Evolutionary conservation across 2,329 filamentous ascomycete species (phyloP).

Genomic region (Leptographium radiaticola): DNA sequence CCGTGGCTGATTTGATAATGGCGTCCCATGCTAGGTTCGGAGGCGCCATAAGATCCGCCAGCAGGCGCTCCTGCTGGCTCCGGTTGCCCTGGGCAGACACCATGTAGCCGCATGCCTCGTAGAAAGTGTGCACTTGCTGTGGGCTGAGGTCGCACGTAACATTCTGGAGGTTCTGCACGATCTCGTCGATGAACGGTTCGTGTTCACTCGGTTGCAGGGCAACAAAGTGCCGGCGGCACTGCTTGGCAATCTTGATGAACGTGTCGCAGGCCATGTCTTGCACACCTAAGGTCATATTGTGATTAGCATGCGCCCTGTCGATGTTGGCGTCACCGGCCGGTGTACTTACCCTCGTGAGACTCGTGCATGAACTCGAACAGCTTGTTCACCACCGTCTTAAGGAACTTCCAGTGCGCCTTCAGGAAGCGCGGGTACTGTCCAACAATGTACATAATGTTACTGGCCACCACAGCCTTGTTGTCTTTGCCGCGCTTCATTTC

Average conservation of each 20-base stretch:
- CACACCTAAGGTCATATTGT: constrained; percentile 45
- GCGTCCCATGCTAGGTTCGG: constrained; percentile 92
- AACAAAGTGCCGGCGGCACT: constrained; percentile 95
- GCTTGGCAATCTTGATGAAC: constrained; percentile 98
- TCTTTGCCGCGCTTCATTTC: constrained; percentile 99
- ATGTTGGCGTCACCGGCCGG: neutral
- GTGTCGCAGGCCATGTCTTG: constrained; percentile 99
- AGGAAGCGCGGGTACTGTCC: constrained; percentile 96
- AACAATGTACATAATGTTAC: constrained; percentile 99
- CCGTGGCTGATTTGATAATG: constrained; percentile 79
- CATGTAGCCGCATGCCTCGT: constrained; percentile 98
- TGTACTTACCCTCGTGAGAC: constrained; percentile 74
- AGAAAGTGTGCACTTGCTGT: constrained; percentile 97
- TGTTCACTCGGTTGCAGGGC: constrained; percentile 86
- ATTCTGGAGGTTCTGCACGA: constrained; percentile 87
- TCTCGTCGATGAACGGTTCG: constrained; percentile 97
- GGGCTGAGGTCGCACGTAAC: constrained; percentile 92
- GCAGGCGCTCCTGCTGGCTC: constrained; percentile 79
- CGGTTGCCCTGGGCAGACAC: constrained; percentile 96
- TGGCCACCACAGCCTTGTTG: constrained; percentile 97
- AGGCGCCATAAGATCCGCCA: constrained; percentile 82
- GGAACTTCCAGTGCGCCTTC: constrained; percentile 98
- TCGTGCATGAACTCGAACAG: constrained; percentile 99
- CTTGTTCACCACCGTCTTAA: constrained; percentile 99
- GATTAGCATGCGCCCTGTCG: neutral